Evolutionary conservation across 2,329 filamentous ascomycete species (phyloP).

Genomic region (Phyllosticta ampelicida): DNA sequence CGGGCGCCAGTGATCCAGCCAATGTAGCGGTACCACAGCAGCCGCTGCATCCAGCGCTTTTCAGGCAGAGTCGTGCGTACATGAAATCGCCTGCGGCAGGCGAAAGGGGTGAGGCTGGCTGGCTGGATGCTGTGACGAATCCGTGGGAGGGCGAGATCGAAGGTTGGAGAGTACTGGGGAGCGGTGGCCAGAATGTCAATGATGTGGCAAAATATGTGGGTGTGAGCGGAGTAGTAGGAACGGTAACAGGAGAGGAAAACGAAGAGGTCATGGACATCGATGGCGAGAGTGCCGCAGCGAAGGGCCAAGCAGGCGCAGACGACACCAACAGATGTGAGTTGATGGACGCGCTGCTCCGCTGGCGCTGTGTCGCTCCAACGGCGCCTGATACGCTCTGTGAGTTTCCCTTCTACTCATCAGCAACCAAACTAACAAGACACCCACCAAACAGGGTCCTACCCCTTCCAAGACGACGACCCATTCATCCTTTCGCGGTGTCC

Average conservation of each 20-base stretch:
- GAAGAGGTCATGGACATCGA: constrained; percentile 62
- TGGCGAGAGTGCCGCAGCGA: constrained; percentile 42
- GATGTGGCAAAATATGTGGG: constrained; percentile 83
- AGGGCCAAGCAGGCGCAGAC: background rate
- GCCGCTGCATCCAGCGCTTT: constrained; percentile 84
- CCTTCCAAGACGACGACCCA: constrained; percentile 86
- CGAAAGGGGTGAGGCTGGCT: constrained; percentile 43
- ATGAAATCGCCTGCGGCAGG: constrained; percentile 36
- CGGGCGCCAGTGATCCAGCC: constrained; percentile 74
- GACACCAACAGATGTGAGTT: constrained; percentile 59
- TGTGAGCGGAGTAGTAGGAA: constrained; percentile 43
- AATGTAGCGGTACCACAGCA: constrained; percentile 88
- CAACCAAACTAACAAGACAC: constrained; percentile 9
- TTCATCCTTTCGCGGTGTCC: constrained; percentile 80
- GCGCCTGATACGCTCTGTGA: constrained; percentile 91
- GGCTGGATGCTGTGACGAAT: constrained; percentile 86
- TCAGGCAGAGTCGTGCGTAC: constrained; percentile 64
- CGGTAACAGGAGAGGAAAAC: background rate
- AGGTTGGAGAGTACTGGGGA: constrained; percentile 78
- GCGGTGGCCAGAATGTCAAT: constrained; percentile 83
- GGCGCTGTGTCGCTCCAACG: constrained; percentile 84
- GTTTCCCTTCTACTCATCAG: constrained; percentile 24
- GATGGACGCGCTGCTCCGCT: constrained; percentile 90
- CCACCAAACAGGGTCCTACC: constrained; percentile 66
- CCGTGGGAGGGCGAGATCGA: constrained; percentile 87